Conservation (phyloP, 2,329 filamentous ascomycete species). For the Pseudopithomyces maydicus region DNA sequence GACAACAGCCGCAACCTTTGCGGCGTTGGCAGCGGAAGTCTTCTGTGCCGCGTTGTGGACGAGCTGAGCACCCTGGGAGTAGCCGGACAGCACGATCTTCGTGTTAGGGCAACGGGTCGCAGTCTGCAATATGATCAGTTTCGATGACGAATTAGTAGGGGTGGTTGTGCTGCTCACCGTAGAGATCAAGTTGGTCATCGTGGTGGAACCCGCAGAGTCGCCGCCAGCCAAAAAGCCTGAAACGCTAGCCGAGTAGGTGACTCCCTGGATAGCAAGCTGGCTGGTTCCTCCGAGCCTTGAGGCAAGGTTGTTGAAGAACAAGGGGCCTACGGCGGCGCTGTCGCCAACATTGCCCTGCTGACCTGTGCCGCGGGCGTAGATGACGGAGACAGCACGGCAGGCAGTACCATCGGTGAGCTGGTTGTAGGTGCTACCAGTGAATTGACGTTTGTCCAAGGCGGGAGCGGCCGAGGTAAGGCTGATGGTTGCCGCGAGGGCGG, state of each 20-base stretch:
- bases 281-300: conserved; percentile 41
- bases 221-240: conserved; percentile 51
- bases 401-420: background rate
- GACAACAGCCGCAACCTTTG: conserved; percentile 33
- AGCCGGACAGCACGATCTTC: conserved; percentile 37
- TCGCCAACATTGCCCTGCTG: conserved; percentile 57
- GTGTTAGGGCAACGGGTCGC: conserved; percentile 30
- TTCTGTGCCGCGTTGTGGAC: conserved; percentile 52
- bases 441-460: background rate
- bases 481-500: background rate
- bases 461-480: background rate
- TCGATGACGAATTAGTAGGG: background rate
- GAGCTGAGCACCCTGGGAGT: conserved; percentile 47
- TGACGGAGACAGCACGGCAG: conserved; percentile 16
- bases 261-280: conserved; percentile 57
- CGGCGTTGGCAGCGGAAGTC: conserved; percentile 25
- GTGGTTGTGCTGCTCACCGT: background rate
- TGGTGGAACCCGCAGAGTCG: conserved; percentile 46
- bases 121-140: conserved; percentile 11
- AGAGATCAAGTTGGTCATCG: conserved; percentile 43
- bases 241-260: conserved; percentile 53
- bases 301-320: conserved; percentile 53
- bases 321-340: conserved; percentile 48
- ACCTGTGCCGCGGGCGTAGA: conserved; percentile 60
- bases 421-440: background rate